Conservation (phyloP, 257 asterid genomes). For the Perilla frutescens region DNA sequence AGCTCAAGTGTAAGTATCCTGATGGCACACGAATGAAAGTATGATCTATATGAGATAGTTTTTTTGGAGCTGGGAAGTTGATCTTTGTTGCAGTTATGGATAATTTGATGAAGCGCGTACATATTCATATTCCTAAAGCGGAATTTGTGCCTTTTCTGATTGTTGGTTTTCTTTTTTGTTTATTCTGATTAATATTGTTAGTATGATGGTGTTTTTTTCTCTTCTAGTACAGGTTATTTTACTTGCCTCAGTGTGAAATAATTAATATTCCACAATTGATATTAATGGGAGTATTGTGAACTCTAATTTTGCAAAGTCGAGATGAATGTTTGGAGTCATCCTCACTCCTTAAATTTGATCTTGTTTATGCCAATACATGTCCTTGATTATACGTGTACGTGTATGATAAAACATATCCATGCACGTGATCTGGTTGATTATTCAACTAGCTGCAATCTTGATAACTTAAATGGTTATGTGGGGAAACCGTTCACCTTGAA, state of each 20-base stretch:
- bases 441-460: slow-evolving; percentile 31
- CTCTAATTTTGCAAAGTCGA: neutral
- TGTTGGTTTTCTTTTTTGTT: neutral
- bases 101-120: neutral
- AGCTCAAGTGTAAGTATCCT: neutral
- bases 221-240: neutral
- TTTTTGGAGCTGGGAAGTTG: neutral
- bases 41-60: neutral
- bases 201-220: neutral
- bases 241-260: neutral
- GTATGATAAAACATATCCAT: neutral
- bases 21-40: neutral
- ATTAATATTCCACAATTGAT: neutral
- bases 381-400: neutral
- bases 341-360: neutral
- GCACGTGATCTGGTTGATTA: slow-evolving; percentile 33
- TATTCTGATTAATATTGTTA: neutral
- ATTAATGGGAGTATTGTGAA: neutral
- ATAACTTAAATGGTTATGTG: slow-evolving; percentile 24
- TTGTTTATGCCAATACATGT: neutral
- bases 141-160: neutral
- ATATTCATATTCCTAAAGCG: neutral
- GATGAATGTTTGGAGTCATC: neutral
- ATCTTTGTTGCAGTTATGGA: neutral
- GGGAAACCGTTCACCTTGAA: slow-evolving; percentile 27